phyloP scores from a whole-genome alignment of 495 filamentous ascomycete species.

The Penicillium silybi region DNA sequence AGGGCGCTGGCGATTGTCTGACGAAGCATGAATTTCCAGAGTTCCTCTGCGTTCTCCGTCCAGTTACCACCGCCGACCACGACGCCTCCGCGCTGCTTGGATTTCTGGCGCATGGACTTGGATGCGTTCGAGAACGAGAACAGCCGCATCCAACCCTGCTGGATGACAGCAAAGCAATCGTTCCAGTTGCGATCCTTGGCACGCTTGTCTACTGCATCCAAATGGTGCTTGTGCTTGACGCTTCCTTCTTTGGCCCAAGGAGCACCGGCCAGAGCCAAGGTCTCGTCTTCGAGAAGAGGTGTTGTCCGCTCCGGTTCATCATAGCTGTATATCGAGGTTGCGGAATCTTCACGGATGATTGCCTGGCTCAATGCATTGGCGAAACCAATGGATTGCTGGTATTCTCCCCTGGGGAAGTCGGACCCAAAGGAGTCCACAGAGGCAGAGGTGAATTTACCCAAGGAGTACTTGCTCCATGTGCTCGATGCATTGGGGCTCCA shows the following conservation, averaged over 20 bases:
- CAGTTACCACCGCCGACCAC: slow-evolving; percentile 94
- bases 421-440: slow-evolving; percentile 86
- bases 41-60: slow-evolving; percentile 87
- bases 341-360: slow-evolving; percentile 87
- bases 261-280: slow-evolving; percentile 80
- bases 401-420: slow-evolving; percentile 74
- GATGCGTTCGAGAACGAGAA: slow-evolving; percentile 81
- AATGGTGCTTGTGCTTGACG: slow-evolving; percentile 92
- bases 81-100: slow-evolving; percentile 56
- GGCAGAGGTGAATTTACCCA: slow-evolving; percentile 84
- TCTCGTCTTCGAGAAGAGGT: slow-evolving; percentile 85
- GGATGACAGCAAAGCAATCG: slow-evolving; percentile 96
- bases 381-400: slow-evolving; percentile 95
- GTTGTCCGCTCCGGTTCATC: slow-evolving; percentile 53
- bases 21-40: slow-evolving; percentile 81
- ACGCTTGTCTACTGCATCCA: slow-evolving; percentile 83
- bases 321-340: slow-evolving; percentile 48
- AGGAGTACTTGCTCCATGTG: slow-evolving; percentile 92
- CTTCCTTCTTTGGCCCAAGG: slow-evolving; percentile 98
- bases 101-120: slow-evolving; percentile 69
- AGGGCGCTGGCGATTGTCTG: slow-evolving; percentile 90
- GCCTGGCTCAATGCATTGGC: slow-evolving; percentile 95
- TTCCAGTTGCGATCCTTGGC: slow-evolving; percentile 91
- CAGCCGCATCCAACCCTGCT: slow-evolving; percentile 90
- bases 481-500: slow-evolving; percentile 88